These are phyloP conservation scores for Nigrospora sphaerica DNA, from an alignment of 2,329 filamentous ascomycete genomes.

Conservation along the genomic window DNA sequence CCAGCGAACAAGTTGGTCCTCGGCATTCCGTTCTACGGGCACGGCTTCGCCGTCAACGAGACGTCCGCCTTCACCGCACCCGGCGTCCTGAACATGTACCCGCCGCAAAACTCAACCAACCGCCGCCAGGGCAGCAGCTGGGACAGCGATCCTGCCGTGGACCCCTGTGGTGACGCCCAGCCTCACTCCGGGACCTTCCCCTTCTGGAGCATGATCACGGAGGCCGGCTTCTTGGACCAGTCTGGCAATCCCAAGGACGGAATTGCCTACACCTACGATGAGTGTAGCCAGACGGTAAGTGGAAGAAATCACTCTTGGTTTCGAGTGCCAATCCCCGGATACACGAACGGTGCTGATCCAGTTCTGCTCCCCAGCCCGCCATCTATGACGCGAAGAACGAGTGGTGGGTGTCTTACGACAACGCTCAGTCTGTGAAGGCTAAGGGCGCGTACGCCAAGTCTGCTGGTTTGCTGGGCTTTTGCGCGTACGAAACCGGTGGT, in stretches of 20 bases:
- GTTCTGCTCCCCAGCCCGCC: constrained; percentile 2
- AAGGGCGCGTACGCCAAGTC: constrained; percentile 8
- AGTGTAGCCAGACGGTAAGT: constrained; percentile 10
- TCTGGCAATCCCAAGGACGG: constrained; percentile 4
- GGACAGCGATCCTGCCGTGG: constrained; percentile 9
- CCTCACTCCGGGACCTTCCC: constrained; percentile 8
- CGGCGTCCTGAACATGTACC: constrained; percentile 6
- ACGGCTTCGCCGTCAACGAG: constrained; percentile 9
- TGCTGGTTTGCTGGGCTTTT: constrained; percentile 7
- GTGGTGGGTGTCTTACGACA: constrained; percentile 9
- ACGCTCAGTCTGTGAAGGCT: constrained; percentile 5
- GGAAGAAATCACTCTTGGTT: no score
- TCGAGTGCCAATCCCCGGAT: no score
- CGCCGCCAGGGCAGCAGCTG: constrained; percentile 11
- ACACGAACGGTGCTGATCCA: background rate
- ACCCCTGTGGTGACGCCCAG: constrained; percentile 7
- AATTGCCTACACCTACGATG: constrained; percentile 5
- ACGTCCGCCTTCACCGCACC: constrained; percentile 3
- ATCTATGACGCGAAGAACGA: constrained; percentile 5
- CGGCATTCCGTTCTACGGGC: constrained; percentile 7
- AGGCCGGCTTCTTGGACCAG: constrained; percentile 8
- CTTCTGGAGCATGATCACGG: constrained; percentile 7
- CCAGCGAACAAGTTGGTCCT: constrained; percentile 9
- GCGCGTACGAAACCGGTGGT: constrained; percentile 8
- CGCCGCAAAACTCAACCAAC: constrained; percentile 8